Base-by-base conservation (phyloP, 805 yeast species). In the Kodamaea kakaduensis region DNA sequence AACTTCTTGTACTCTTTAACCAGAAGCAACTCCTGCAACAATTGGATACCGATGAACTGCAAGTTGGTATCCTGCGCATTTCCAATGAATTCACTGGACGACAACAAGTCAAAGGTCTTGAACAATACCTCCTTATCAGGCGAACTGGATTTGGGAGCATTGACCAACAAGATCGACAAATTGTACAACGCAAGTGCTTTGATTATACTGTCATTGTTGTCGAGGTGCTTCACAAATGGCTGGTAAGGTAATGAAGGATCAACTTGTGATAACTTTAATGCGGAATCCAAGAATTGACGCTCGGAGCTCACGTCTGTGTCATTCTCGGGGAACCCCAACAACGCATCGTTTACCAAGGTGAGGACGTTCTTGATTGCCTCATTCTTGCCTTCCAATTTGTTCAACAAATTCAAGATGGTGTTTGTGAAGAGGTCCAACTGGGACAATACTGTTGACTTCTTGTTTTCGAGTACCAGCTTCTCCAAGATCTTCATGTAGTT, bases 361-460 rank as follows among this genome's bases (percentile, higher is more conserved):
- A 81, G 67, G 17, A 79, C 64, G 53, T 76, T 79, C 55, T 81
- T 79, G 44, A 78, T 69, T 27, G 81, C 78, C 39, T 81, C 89
- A 48, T 75, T 81, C 36, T 84, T 69, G 3, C 63, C 56, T 36
- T 61, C 61, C 47, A 63, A 56, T 47, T 73, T 74, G 41, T 69
- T 59, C 51, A 85, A 64, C 40, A 85, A 51, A 19, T 71, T 66
- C 39, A 77, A 61, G 18, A 81, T 56, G 21, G 81, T 71, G 23
- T 65, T 63, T 13, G 84, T 71, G 53, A 78, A 82, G 32, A 65
- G 54, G 17, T 71, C 73, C 23, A 73, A 58, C 38, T 76, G 69
- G 21, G 61, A 52, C 34, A 63, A 43, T 9, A 75, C 59, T 18
- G 73, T 63, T 10, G 57, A 54, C 18, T 62, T 59, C 36, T 62